These are phyloP conservation scores for Alternaria atra DNA, from an alignment of 2,329 filamentous ascomycete genomes.

Conservation along the genomic window DNA sequence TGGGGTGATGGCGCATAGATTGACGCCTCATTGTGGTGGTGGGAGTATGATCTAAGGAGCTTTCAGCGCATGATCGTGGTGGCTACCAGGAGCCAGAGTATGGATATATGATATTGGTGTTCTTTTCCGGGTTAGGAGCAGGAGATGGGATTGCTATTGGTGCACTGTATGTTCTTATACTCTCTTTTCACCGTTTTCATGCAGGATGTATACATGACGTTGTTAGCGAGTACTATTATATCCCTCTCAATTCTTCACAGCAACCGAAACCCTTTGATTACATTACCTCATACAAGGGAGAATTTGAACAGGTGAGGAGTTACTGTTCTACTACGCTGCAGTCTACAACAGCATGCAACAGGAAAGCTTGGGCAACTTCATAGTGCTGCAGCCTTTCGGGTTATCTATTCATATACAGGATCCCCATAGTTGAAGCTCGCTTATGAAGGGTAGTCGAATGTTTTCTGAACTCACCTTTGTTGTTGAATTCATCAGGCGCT, in stretches of 20 bases:
- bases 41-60: background rate
- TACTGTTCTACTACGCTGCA: no score
- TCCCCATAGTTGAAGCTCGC: background rate
- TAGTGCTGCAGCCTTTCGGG: background rate
- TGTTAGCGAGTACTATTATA: conserved; percentile 9
- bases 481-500: no score
- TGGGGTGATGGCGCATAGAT: conserved; percentile 57
- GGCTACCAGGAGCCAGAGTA: background rate
- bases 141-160: conserved; percentile 47
- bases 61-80: no score
- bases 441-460: background rate
- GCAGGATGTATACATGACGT: background rate
- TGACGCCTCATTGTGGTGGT: no score
- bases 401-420: background rate
- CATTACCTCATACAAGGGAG: background rate
- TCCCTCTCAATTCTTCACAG: conserved; percentile 2
- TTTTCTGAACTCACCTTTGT: background rate
- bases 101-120: conserved; percentile 53
- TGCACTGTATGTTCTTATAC: background rate
- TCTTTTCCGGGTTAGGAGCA: conserved; percentile 56
- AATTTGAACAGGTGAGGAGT: background rate
- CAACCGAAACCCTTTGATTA: rapidly evolving
- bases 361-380: no score
- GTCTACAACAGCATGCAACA: no score
- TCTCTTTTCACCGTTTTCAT: background rate